Conservation (phyloP, 371 early-diverging fungal species). For the Circinella umbellata region DNA sequence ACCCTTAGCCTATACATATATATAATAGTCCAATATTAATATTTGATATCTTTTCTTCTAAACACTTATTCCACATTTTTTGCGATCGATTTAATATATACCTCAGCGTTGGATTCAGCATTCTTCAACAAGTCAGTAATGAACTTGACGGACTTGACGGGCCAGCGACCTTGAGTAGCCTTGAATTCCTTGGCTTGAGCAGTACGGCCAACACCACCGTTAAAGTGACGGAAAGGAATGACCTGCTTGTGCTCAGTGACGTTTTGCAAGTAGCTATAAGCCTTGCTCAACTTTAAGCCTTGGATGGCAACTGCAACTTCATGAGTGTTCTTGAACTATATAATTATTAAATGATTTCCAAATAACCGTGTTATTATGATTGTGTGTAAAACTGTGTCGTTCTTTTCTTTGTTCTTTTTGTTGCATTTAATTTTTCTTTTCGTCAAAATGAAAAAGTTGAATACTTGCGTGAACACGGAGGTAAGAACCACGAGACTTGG, state of each 20-base stretch:
- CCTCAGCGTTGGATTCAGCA: conserved; percentile 92
- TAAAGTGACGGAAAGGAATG: conserved; percentile 98
- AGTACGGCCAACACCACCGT: conserved; percentile 97
- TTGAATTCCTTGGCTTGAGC: conserved; percentile 97
- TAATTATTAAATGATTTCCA: neutral
- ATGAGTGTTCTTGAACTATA: conserved; percentile 94
- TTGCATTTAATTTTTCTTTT: neutral
- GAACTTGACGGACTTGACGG: conserved; percentile 96
- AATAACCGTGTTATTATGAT: conserved; percentile 1
- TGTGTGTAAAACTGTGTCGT: neutral
- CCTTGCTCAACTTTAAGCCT: conserved; percentile 94
- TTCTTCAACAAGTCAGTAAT: conserved; percentile 95
- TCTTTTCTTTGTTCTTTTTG: neutral
- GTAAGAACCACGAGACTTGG: conserved; percentile 35
- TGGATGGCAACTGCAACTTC: conserved; percentile 96
- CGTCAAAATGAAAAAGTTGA: neutral
- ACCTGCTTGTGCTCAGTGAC: conserved; percentile 97
- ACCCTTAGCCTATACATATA: conserved; percentile 75
- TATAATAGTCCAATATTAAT: neutral
- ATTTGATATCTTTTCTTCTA: too few species aligned
- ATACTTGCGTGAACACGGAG: conserved; percentile 38
- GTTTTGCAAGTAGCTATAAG: conserved; percentile 94
- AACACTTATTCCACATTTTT: neutral
- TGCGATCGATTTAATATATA: neutral
- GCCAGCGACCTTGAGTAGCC: conserved; percentile 98